These are phyloP conservation scores for Populus davidiana DNA, from an alignment of 345 rosid species.

Conservation along the genomic window DNA sequence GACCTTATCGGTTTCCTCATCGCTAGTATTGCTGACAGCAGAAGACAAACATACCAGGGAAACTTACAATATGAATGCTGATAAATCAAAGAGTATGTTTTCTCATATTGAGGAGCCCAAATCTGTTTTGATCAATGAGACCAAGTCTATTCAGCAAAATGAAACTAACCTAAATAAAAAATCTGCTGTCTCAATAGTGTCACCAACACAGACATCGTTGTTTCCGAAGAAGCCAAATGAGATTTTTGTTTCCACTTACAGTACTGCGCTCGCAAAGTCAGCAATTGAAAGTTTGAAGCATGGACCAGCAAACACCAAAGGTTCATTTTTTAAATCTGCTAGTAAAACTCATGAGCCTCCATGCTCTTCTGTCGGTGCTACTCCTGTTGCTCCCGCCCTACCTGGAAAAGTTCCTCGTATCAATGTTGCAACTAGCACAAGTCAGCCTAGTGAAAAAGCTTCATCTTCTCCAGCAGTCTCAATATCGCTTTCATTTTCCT, in stretches of 20 bases:
- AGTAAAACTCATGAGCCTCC: slow-evolving; percentile 33
- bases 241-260: slow-evolving; percentile 24
- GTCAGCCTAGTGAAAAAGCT: slow-evolving; percentile 40
- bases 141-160: slow-evolving; percentile 32
- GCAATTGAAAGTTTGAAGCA: slow-evolving; percentile 26
- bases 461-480: slow-evolving; percentile 27
- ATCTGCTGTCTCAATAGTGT: slow-evolving; percentile 25
- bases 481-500: slow-evolving; percentile 35
- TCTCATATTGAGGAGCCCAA: slow-evolving; percentile 36
- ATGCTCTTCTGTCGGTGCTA: slow-evolving; percentile 28
- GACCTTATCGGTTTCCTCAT: slow-evolving; percentile 33
- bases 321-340: slow-evolving; percentile 22
- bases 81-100: slow-evolving; percentile 25
- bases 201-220: slow-evolving; percentile 26
- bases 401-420: slow-evolving; percentile 32
- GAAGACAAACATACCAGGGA: slow-evolving; percentile 28
- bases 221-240: slow-evolving; percentile 36
- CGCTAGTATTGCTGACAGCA: slow-evolving; percentile 23
- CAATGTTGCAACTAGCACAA: slow-evolving; percentile 30
- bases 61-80: slow-evolving; percentile 27
- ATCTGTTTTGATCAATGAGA: slow-evolving; percentile 30
- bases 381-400: slow-evolving; percentile 28
- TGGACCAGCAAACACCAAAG: slow-evolving; percentile 22
- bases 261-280: slow-evolving; percentile 24
- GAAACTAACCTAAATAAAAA: slow-evolving; percentile 31